A percentile compares a stretch with the other conserved stretches of the same genome.
Evolutionary conservation across 2,329 filamentous ascomycete genomes (phyloP).

Genomic region (Tolypocladium pustulatum): DNA sequence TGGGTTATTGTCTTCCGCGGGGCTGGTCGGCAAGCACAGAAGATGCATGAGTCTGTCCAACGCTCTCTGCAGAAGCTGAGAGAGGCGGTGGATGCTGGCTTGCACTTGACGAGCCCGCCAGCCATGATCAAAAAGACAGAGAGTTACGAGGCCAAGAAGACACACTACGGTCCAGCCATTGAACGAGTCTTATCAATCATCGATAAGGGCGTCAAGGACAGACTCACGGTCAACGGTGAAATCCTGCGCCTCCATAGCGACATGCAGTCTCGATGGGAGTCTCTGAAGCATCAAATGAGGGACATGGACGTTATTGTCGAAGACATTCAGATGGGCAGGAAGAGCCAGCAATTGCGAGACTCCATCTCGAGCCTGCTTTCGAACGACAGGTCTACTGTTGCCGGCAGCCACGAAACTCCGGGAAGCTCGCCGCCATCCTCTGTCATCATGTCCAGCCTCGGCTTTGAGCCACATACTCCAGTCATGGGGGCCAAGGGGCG

Average conservation of each 20-base stretch:
- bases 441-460: constrained; percentile 47
- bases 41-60: constrained; percentile 94
- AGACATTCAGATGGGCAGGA: constrained; percentile 53
- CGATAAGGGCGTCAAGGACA: constrained; percentile 87
- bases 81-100: constrained; percentile 65
- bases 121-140: constrained; percentile 74
- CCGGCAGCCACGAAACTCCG: constrained; percentile 60
- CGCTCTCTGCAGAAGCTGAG: constrained; percentile 74
- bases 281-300: constrained; percentile 63
- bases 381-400: constrained; percentile 62
- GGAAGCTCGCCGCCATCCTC: constrained; percentile 56
- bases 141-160: constrained; percentile 89
- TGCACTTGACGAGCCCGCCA: constrained; percentile 62
- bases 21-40: constrained; percentile 81
- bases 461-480: constrained; percentile 37
- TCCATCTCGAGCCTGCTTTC: constrained; percentile 89
- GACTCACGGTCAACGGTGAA: constrained; percentile 94
- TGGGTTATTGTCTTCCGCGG: constrained; percentile 96
- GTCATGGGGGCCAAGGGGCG: constrained; percentile 33
- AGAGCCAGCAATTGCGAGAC: constrained; percentile 71
- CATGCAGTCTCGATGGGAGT: constrained; percentile 72
- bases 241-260: constrained; percentile 79
- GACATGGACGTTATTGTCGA: constrained; percentile 69
- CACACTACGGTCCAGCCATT: constrained; percentile 88
- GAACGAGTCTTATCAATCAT: constrained; percentile 86